Conservation (phyloP, 495 filamentous ascomycete genomes). For the Parathielavia appendiculata region DNA sequence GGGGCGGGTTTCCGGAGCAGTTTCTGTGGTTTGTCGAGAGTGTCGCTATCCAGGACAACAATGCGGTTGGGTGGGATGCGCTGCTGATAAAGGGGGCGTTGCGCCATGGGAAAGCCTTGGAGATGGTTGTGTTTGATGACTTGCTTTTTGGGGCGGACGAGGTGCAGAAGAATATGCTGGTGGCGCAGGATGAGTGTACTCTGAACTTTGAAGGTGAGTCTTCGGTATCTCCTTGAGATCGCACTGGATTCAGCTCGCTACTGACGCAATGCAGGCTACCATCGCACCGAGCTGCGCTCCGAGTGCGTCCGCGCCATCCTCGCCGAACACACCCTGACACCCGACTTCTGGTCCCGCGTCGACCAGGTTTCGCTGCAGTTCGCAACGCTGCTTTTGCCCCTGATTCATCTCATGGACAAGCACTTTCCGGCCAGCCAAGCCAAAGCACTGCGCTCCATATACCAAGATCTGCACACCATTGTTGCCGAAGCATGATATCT, state of each 20-base stretch:
- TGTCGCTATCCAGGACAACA: conserved; percentile 37
- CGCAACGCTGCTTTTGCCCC: conserved; percentile 37
- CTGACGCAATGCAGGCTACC: conserved; percentile 33
- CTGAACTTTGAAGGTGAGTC: conserved; percentile 39
- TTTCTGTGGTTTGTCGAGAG: conserved; percentile 34
- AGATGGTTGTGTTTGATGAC: conserved; percentile 40
- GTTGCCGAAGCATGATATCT: conserved; percentile 42
- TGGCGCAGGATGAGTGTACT: conserved; percentile 32
- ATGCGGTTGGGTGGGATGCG: conserved; percentile 37
- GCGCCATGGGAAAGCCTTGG: conserved; percentile 38
- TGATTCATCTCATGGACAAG: conserved; percentile 35
- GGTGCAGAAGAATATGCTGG: conserved; percentile 28
- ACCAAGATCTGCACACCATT: conserved; percentile 45
- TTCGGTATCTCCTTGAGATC: not conserved
- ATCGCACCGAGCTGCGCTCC: conserved; percentile 36
- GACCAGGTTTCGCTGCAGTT: conserved; percentile 40
- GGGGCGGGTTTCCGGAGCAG: conserved; percentile 21
- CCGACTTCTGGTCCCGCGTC: conserved; percentile 38
- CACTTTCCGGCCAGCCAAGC: conserved; percentile 16
- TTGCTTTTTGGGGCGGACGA: conserved; percentile 41
- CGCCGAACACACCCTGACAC: conserved; percentile 28
- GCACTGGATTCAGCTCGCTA: not conserved
- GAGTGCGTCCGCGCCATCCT: conserved; percentile 29
- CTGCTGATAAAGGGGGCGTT: conserved; percentile 31
- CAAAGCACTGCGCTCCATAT: conserved; percentile 21